A percentile compares a stretch with the other conserved stretches of the same genome.
These are phyloP conservation scores for Botrytis fabae DNA, from an alignment of 2,329 filamentous ascomycete genomes.

Conservation along the genomic window DNA sequence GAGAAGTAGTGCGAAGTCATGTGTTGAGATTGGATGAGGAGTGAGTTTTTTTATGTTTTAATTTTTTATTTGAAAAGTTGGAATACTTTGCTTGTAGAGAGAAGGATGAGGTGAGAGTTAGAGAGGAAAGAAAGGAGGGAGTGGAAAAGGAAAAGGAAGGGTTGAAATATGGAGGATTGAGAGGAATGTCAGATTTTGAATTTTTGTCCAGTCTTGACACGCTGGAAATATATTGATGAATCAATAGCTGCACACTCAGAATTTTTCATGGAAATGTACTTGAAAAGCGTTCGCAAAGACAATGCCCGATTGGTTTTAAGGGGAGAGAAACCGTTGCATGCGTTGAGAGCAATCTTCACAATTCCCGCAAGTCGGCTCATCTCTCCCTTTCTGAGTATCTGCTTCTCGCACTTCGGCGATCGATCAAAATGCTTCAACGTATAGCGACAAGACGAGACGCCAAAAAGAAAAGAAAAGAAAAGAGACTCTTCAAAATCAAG, in stretches of 20 bases:
- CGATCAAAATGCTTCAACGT: neutral
- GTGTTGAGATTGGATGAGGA: no score
- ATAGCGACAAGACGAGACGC: neutral
- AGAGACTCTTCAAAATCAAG: neutral
- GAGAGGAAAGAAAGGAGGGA: neutral
- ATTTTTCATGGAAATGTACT: neutral
- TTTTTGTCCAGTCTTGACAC: neutral
- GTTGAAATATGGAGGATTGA: neutral
- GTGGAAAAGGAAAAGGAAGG: neutral
- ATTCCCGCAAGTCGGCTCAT: neutral
- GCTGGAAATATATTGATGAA: neutral
- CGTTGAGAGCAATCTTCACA: neutral
- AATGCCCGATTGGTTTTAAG: accelerated
- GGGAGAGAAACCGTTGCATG: neutral
- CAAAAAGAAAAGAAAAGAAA: neutral
- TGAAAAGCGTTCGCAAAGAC: neutral
- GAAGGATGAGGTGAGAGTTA: neutral
- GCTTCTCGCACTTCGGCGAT: neutral
- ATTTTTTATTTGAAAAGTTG: neutral
- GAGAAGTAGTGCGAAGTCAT: no score
- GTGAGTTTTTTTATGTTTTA: no score
- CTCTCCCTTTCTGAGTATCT: neutral
- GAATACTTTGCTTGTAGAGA: accelerated
- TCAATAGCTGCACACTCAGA: accelerated
- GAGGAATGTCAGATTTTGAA: neutral